Evolutionary conservation across 2,329 filamentous ascomycete species (phyloP), one percentile per base, ranked within the genome.

Genomic region (Colletotrichum costaricense): DNA sequence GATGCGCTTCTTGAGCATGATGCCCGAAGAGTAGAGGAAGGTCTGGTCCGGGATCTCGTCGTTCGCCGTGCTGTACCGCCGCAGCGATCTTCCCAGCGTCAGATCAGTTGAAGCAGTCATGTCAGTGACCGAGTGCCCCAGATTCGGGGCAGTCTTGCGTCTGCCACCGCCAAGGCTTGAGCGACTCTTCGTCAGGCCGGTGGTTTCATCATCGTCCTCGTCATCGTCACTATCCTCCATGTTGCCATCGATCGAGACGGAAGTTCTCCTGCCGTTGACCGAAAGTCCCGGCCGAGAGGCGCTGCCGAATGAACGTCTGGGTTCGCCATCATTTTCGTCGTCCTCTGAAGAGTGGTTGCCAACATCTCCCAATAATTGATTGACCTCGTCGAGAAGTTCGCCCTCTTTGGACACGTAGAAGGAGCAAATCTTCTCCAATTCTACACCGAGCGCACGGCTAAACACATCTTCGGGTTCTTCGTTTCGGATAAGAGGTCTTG

Each of bases 1-100:
- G 68, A 95, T 93, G 67, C 95, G 92, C 86, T 98, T 98, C 88
- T 98, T 98, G 75, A 99, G 85, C 78, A 95, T 96, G 76, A 98
- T 93, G 30, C 90, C 90, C 2, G 93, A 91, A 59, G 88, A 90
- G 78, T 89, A 90, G 19, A 89, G 79, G 74, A 95, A 88, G 5
- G 91, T 90, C 76, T 94, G 92, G 76, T 97, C 95, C 63, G 92
- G 92, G 78, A 93, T 93, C 78, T 97, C 93, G 57, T 97, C 94
- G 74, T 91, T 94, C 8, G 90, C 89, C 30, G 88, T 86, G 82
- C 93, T 95, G 75, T 91, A 87, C 63, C 94, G 87, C 64, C 90
- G 87, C 14, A 84, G 82, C 30, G 90, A 89, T 28, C 87, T 86
- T 16, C 79, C 80, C 60, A 73, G 24, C 46, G 85, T 85, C 56